phyloP scores from a whole-genome alignment of 2,329 filamentous ascomycete species.

The Colletotrichum spaethianum region DNA sequence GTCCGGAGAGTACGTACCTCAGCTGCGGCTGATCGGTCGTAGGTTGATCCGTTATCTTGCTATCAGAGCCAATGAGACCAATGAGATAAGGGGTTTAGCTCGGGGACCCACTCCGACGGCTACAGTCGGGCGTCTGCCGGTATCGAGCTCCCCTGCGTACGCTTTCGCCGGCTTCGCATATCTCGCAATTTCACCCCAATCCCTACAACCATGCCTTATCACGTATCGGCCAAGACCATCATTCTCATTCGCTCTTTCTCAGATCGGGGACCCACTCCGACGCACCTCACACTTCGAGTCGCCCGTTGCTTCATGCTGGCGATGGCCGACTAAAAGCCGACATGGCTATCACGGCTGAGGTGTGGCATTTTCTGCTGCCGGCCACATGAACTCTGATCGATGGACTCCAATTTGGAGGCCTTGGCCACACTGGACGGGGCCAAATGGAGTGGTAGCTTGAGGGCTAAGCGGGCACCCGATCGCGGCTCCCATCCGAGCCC shows the following conservation, averaged over 20 bases:
- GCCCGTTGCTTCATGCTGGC: conserved; percentile 5
- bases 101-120: conserved; percentile 40
- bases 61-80: not conserved
- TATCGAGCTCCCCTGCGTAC: not conserved
- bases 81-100: not conserved
- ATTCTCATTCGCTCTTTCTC: conserved; percentile 6
- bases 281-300: not conserved
- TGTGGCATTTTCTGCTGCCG: not conserved
- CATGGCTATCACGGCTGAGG: not conserved
- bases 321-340: conserved; percentile 29
- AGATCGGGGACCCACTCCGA: conserved; percentile 40
- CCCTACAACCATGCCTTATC: conserved; percentile 24
- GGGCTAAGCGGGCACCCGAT: conserved; percentile 5
- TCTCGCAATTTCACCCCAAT: conserved; percentile 20
- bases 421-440: not conserved
- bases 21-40: not conserved
- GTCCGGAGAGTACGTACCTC: not conserved
- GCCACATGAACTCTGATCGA: not conserved
- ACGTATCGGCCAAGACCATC: conserved; percentile 14
- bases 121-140: conserved; percentile 12
- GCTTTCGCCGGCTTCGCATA: not conserved
- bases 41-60: not conserved
- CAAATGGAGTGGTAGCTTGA: not conserved
- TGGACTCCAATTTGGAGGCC: not conserved
- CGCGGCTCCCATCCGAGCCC: conserved; percentile 21